These are phyloP conservation scores for Phytophthora parvispora DNA, from an alignment of 352 stramenopile species.

Conservation along the genomic window DNA sequence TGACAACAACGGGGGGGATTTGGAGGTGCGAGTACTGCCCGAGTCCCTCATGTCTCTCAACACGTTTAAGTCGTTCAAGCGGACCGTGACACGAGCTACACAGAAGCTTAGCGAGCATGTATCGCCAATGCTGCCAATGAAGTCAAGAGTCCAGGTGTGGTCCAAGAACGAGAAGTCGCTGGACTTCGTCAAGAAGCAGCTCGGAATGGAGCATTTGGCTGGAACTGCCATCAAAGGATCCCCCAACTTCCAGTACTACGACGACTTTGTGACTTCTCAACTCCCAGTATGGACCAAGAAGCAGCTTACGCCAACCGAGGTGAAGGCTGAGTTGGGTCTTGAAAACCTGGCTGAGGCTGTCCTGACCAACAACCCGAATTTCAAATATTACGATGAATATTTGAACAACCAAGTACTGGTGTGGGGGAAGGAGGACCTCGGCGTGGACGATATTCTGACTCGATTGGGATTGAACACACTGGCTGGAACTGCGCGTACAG, in stretches of 20 bases:
- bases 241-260: slow-evolving; percentile 11
- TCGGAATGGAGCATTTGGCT: background rate
- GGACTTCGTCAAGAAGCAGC: slow-evolving; percentile 5
- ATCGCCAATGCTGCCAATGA: background rate
- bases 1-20: background rate
- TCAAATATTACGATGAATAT: slow-evolving; percentile 26
- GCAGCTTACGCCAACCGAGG: slow-evolving; percentile 5
- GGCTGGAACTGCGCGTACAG: background rate
- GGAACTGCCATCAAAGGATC: background rate
- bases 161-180: slow-evolving; percentile 9
- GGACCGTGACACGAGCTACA: background rate
- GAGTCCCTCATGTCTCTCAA: slow-evolving; percentile 8
- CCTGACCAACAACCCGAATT: slow-evolving; percentile 1
- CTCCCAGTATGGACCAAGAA: slow-evolving; percentile 18
- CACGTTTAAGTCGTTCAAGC: slow-evolving; percentile 2
- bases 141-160: slow-evolving; percentile 9
- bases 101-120: slow-evolving; percentile 13
- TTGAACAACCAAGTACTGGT: background rate
- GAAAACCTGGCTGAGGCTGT: background rate
- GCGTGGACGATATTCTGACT: background rate
- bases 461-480: slow-evolving; percentile 10
- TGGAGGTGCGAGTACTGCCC: background rate
- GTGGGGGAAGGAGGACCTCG: slow-evolving; percentile 6
- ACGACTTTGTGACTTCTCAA: slow-evolving; percentile 20
- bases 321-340: slow-evolving; percentile 2